Conservation (phyloP, 805 yeast species). For the Metschnikowia sp. region DNA sequence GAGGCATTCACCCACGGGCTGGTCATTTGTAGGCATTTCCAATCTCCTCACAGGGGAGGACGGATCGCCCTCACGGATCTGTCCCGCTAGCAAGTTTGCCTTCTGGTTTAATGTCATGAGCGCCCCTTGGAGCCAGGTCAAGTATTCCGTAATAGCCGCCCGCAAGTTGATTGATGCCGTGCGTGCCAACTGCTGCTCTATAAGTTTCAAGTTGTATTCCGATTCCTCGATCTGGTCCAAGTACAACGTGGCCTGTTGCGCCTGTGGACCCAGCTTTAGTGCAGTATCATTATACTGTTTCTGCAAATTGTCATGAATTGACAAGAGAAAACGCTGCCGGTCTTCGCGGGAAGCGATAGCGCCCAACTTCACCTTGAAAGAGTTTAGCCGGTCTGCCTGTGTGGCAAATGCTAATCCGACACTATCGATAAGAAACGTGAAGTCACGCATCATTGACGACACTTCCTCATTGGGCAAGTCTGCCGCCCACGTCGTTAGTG, state of each 20-base stretch:
- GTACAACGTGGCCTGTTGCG: conserved; percentile 40
- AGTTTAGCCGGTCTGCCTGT: conserved; percentile 42
- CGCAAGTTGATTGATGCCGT: conserved; percentile 45
- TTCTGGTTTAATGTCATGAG: conserved; percentile 2
- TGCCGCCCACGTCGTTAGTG: conserved; percentile 13
- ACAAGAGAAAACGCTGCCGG: conserved; percentile 39
- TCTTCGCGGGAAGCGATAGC: conserved; percentile 50
- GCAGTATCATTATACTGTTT: conserved; percentile 41
- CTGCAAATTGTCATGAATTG: conserved; percentile 35
- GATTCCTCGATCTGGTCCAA: conserved; percentile 53
- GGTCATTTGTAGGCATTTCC: conserved; percentile 3
- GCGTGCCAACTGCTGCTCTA: conserved; percentile 48
- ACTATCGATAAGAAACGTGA: conserved; percentile 12
- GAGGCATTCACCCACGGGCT: conserved; percentile 3
- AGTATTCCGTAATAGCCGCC: conserved; percentile 45
- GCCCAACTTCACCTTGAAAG: conserved; percentile 39
- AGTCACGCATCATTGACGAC: conserved; percentile 11
- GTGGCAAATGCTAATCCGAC: conserved; percentile 22
- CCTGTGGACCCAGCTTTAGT: conserved; percentile 40
- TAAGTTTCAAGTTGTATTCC: conserved; percentile 48
- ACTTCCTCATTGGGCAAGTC: conserved; percentile 16
- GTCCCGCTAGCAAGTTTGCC: conserved; percentile 6
- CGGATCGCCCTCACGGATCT: conserved; percentile 7
- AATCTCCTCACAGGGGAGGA: conserved; percentile 5
- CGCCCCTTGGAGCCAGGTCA: conserved; percentile 24